Base-by-base conservation (phyloP, 208 protist genomes). In the Endotrypanum monterogeii region DNA sequence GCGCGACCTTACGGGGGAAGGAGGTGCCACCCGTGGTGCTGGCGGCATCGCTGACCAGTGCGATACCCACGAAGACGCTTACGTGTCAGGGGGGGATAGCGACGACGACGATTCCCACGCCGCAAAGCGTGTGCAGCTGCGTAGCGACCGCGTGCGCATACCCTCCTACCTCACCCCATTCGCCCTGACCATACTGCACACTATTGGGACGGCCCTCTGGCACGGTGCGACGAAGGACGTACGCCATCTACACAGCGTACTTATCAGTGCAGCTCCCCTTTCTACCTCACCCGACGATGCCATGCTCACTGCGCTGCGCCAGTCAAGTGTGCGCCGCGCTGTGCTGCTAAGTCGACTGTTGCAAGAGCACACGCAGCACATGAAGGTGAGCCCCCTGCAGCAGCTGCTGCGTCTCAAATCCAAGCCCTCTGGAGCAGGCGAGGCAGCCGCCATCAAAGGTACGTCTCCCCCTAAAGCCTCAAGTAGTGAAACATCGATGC, bases 311-410 rank as follows among this genome's bases (percentile, higher is more conserved):
- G 74, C 76, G 56, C 32, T 62, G 23, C 61, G 73, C 37, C 74
- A 66, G 41, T 52, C 76, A 25, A 78, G 54, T 60, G 71, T 90
- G 1, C 76, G 87, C 35, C 77, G 80, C 8, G 84, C 81, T 12
- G 79, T 91, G 35, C 79, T 96, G 78, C 74, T 96, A 25, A 72
- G 77, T n/a, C 83, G 89, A 44, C 83, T 94, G 32, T 73, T 86
- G 65, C 76, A 82, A 18, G 89, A 96, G 52, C 86, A 85, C 67
- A 93, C 89, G 18, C 71, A 61, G 57, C 84, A 93, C 78, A 84
- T 85, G 73, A 2, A 54, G 9, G 82, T 76, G 51, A 89, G 78
- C 65, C 86, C 92, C 0, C 73, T 96, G 35, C 83, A 90, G 73
- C 81, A 85, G 71, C 74, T 94, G 35, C 68, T 94, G 39, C 85